Conservation (phyloP, 2,329 filamentous ascomycete species). For the Diaporthe citriasiana region DNA sequence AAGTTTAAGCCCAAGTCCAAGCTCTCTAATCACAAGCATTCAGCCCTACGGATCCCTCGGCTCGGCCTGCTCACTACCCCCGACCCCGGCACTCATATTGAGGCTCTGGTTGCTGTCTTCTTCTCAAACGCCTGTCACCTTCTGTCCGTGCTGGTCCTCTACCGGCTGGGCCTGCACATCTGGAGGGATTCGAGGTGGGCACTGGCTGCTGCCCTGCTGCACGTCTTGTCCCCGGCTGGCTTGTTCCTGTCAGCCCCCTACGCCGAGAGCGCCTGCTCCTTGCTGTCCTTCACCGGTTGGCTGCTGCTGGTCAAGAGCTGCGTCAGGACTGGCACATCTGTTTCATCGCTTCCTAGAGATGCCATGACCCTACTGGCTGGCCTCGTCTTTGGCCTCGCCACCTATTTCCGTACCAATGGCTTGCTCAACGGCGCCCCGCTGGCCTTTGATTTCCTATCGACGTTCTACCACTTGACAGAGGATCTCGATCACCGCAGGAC, state of each 20-base stretch:
- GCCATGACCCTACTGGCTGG: conserved; percentile 73
- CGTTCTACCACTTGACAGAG: conserved; percentile 52
- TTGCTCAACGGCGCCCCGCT: conserved; percentile 85
- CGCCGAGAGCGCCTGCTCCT: conserved; percentile 83
- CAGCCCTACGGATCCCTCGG: conserved; percentile 33
- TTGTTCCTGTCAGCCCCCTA: conserved; percentile 92
- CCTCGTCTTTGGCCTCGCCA: conserved; percentile 78
- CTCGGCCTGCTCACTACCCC: conserved; percentile 25
- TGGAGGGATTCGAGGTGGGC: conserved; percentile 68
- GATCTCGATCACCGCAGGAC: conserved; percentile 55
- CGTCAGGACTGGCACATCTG: conserved; percentile 50
- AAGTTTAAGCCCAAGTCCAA: conserved; percentile 1
- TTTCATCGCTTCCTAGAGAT: conserved; percentile 55
- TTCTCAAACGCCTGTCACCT: conserved; percentile 84
- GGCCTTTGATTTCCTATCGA: conserved; percentile 69
- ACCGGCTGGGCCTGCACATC: conserved; percentile 73
- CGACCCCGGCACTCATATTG: conserved; percentile 41
- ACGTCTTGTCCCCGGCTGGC: conserved; percentile 89
- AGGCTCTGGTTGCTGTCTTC: conserved; percentile 70
- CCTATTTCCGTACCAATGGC: conserved; percentile 86
- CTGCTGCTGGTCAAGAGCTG: conserved; percentile 74
- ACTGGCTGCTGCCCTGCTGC: conserved; percentile 78
- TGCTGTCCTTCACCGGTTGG: conserved; percentile 81
- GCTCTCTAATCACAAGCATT: conserved; percentile 45
- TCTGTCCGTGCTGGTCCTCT: conserved; percentile 79